Evolutionary conservation across 768 basidiomycete genomes (phyloP).

Genomic region (Pisolithus tinctorius): DNA sequence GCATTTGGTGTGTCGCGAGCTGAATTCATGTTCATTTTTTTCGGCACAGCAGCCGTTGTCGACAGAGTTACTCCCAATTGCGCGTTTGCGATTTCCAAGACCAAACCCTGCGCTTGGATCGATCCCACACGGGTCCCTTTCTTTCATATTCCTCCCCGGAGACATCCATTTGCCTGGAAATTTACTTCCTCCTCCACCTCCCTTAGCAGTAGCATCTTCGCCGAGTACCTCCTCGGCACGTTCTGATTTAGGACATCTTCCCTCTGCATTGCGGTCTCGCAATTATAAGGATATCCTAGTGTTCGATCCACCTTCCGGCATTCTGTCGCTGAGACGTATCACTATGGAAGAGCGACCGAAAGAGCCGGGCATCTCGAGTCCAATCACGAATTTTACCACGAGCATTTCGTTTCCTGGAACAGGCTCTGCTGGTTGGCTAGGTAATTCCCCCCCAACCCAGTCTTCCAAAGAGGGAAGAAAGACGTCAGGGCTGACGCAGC

Average conservation of each 20-base stretch:
- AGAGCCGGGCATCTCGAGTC: conserved; percentile 18
- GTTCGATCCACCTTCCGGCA: conserved; percentile 55
- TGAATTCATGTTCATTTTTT: not conserved
- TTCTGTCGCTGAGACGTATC: conserved; percentile 51
- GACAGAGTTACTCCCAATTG: conserved; percentile 50
- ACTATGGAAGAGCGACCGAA: conserved; percentile 33
- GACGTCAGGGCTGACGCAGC: conserved; percentile 28
- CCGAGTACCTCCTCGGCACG: conserved; percentile 23
- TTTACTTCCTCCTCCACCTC: conserved; percentile 30
- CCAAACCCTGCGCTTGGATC: conserved; percentile 20
- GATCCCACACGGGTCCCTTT: conserved; percentile 33
- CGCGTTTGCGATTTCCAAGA: conserved; percentile 40
- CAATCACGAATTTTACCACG: conserved; percentile 34
- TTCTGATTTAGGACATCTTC: conserved; percentile 18
- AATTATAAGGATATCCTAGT: conserved; percentile 63
- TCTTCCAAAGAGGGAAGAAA: conserved; percentile 24
- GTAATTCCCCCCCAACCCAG: conserved; percentile 21
- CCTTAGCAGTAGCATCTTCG: conserved; percentile 13
- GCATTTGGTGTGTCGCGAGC: not conserved
- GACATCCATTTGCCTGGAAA: conserved; percentile 32
- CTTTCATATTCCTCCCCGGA: conserved; percentile 47
- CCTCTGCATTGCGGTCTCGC: conserved; percentile 28
- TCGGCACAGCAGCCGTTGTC: conserved; percentile 40
- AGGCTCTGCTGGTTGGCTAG: conserved; percentile 36
- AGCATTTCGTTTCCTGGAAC: conserved; percentile 58